Base-by-base conservation (phyloP, 305 asterid genomes). In the Fraxinus platypoda region DNA sequence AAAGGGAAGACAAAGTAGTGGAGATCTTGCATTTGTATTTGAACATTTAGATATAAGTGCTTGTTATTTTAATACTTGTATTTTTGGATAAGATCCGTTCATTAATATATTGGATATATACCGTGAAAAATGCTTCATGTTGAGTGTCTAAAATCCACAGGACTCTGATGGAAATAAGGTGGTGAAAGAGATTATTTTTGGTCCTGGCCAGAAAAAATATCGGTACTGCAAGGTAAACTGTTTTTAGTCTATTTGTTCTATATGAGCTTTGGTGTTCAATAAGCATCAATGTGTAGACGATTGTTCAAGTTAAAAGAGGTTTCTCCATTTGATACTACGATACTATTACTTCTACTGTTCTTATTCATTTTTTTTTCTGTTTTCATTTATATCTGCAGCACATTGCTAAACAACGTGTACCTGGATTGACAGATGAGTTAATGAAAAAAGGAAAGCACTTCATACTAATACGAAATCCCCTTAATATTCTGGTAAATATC, bases 351-450 rank as follows among this genome's bases (percentile, higher is more conserved):
- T 54, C 64, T n/a, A n/a, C 25, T 54, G 23, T 54, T 49, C 64
- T 49, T 78, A 35, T 72, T 3, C 33, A 54, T 23, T 78, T 70
- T 66, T 80, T 77, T 46, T 78, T 74, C 33, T 66, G 17, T 33
- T 46, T 38, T 81, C 84, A 77, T 72, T 82, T n/a, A n/a, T 54
- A 57, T 79, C 74, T 87, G 41, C 93, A 95, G 99, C 99, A 95
- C 84, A 94, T 95, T 79, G 97, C 98, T 43, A 94, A 94, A 85
- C 99, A 95, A 23, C 87, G 81, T 78, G 83, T 95, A 62, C 93
- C 92, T 81, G 97, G 96, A 75, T 90, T 94, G 80, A 72, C 87
- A 28, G 86, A 86, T 64, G 97, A 93, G 81, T 85, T 95, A 83
- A 89, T 90, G 94, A 87, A 87, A 89, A 87, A 81, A 84, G 93